Percentiles rank a stretch among this genome's conserved stretches.
Evolutionary conservation across 2,329 filamentous ascomycete genomes (phyloP).

Genomic region (Penicillium sp.): DNA sequence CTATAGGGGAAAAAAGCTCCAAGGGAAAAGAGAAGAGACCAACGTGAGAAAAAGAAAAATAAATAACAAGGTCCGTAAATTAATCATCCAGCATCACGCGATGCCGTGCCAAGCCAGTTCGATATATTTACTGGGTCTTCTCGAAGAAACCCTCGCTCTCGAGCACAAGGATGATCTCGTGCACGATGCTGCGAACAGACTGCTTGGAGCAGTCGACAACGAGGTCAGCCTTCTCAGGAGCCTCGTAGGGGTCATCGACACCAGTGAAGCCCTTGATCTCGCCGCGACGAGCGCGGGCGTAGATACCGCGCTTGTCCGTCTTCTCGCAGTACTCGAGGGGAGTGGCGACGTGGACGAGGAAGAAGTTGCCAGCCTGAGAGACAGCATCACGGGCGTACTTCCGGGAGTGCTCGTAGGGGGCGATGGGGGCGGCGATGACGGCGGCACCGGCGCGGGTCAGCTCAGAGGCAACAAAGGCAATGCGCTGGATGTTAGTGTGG

Average conservation of each 20-base stretch:
- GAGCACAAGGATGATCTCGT: conserved; percentile 92
- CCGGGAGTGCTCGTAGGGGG: conserved; percentile 81
- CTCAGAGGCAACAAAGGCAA: conserved; percentile 94
- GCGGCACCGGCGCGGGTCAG: conserved; percentile 90
- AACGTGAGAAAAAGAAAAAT: conserved; percentile 18
- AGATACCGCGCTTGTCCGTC: conserved; percentile 92
- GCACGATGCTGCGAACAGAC: conserved; percentile 87
- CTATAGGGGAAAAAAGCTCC: conserved; percentile 27
- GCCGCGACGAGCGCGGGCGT: conserved; percentile 77
- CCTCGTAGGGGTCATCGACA: conserved; percentile 96
- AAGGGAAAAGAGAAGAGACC: conserved; percentile 15
- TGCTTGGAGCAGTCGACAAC: conserved; percentile 84
- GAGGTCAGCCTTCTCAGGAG: conserved; percentile 77
- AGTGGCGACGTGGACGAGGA: conserved; percentile 92
- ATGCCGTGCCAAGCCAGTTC: conserved; percentile 8
- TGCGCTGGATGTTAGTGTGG: conserved; percentile 91
- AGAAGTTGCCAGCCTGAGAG: conserved; percentile 84
- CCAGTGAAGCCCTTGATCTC: conserved; percentile 99
- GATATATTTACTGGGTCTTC: conserved; percentile 44
- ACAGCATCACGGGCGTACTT: conserved; percentile 79
- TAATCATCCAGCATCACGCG: conserved; percentile 1
- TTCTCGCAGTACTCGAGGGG: conserved; percentile 90
- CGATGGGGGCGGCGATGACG: conserved; percentile 95
- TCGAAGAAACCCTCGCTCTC: conserved; percentile 90
- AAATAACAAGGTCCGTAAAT: conserved; percentile 8